phyloP scores from a whole-genome alignment of 2,329 filamentous ascomycete genomes.

The Escovopsis sp. region DNA sequence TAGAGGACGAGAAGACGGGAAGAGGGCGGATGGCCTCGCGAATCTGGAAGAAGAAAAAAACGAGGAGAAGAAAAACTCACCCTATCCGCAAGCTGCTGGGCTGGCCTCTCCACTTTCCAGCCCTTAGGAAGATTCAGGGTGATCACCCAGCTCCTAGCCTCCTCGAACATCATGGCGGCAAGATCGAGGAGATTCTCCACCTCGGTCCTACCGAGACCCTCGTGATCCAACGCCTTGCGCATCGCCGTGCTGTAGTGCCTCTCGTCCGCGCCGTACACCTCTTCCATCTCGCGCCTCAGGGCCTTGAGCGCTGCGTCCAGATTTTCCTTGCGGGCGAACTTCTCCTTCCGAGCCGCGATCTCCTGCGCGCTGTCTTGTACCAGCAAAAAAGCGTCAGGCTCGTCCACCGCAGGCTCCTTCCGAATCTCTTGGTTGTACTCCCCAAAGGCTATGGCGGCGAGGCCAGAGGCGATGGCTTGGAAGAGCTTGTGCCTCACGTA shows the following conservation, averaged over 20 bases:
- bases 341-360: conserved; percentile 44
- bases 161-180: conserved; percentile 32
- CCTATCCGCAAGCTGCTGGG: conserved; percentile 19
- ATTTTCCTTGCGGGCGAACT: conserved; percentile 51
- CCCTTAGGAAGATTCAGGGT: conserved; percentile 25
- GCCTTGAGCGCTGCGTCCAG: conserved; percentile 37
- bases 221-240: conserved; percentile 27
- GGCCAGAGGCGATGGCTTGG: conserved; percentile 40
- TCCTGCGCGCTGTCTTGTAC: conserved; percentile 28
- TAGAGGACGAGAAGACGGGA: too few relatives aligned
- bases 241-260: conserved; percentile 25
- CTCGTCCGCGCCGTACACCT: conserved; percentile 23
- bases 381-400: conserved; percentile 23
- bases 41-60: too few relatives aligned
- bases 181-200: conserved; percentile 27
- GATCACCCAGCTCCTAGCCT: conserved; percentile 25
- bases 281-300: conserved; percentile 27
- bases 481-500: conserved; percentile 46
- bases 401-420: conserved; percentile 22
- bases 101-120: conserved; percentile 23
- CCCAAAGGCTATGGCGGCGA: conserved; percentile 49
- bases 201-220: conserved; percentile 23
- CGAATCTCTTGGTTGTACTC: conserved; percentile 32
- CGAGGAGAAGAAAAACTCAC: conserved; percentile 11
- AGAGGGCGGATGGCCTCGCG: too few relatives aligned